phyloP scores from a whole-genome alignment of 208 protist species.

The Acanthamoeba healyi region DNA sequence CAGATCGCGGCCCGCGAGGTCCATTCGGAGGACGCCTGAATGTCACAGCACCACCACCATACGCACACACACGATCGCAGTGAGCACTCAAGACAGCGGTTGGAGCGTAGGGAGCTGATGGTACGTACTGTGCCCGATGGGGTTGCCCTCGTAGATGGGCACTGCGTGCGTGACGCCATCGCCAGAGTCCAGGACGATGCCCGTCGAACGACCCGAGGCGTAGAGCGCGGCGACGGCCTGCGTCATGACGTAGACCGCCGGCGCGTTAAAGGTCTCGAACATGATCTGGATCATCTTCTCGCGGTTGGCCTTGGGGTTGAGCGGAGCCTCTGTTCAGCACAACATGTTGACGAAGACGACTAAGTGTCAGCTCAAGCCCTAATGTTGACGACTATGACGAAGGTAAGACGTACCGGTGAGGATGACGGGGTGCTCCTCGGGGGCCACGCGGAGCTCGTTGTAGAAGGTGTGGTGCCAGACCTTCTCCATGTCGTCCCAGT shows the following conservation, averaged over 20 bases:
- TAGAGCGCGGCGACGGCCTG: slow-evolving; percentile 3
- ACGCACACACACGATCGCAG: no score
- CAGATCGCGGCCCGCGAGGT: slow-evolving; percentile 37
- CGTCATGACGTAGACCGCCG: background rate
- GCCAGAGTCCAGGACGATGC: slow-evolving; percentile 54
- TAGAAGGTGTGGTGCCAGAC: slow-evolving; percentile 91
- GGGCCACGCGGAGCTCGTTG: slow-evolving; percentile 88
- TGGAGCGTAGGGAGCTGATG: no score
- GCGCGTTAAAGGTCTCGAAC: slow-evolving; percentile 93
- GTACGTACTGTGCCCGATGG: background rate
- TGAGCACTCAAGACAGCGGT: no score
- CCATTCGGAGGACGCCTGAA: background rate
- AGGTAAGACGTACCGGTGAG: slow-evolving; percentile 71
- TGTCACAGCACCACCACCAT: no score
- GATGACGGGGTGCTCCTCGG: slow-evolving; percentile 86
- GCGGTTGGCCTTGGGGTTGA: slow-evolving; percentile 90
- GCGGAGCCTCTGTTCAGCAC: slow-evolving; percentile 80
- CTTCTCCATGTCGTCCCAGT: slow-evolving; percentile 91
- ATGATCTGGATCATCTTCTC: slow-evolving; percentile 94
- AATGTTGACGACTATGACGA: no score
- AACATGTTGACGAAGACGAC: no score
- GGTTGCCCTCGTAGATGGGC: slow-evolving; percentile 65
- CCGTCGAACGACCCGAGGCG: slow-evolving; percentile 22
- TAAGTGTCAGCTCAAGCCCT: no score
- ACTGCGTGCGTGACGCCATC: slow-evolving; percentile 25